Conservation (phyloP, 345 rosid genomes). For the Brassica napus region Da-Ae NC_063450.1:49508501-49509000, state of each 20-base stretch:
- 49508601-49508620: neutral
- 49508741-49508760: neutral
- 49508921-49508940: too few relatives aligned
- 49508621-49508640: constrained; percentile 1
- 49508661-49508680: neutral
- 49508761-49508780: too few relatives aligned
- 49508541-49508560: neutral
- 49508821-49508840: too few relatives aligned
- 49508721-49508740: constrained; percentile 1
- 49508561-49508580: neutral
- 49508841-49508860: too few relatives aligned
- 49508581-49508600: neutral
- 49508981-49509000: too few relatives aligned
- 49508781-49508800: too few relatives aligned
- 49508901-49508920: too few relatives aligned
- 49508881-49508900: too few relatives aligned
- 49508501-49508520: neutral
- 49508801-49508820: too few relatives aligned
- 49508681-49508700: constrained; percentile 23
- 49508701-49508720: constrained; percentile 6
- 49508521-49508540: neutral
- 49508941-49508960: too few relatives aligned
- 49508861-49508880: too few relatives aligned
- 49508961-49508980: too few relatives aligned
- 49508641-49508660: constrained; percentile 29